phyloP scores from a whole-genome alignment of 805 yeast species.

The Phaffomyces thermotolerans region DNA sequence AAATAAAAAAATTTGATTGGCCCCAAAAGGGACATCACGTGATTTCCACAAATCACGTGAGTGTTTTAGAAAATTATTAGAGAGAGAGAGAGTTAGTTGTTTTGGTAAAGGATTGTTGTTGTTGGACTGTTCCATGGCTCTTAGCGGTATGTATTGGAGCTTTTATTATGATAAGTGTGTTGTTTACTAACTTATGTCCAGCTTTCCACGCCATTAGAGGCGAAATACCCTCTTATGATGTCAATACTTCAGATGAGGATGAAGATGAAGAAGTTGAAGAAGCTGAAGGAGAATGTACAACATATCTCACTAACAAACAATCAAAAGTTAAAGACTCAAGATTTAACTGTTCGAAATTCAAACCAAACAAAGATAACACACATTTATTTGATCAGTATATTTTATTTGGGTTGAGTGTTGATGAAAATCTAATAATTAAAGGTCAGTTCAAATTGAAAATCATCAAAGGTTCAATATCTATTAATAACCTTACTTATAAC shows the following conservation, averaged over 20 bases:
- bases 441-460: slow-evolving; percentile 41
- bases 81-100: too few species aligned
- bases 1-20: slow-evolving; percentile 7
- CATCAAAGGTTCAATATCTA: slow-evolving; percentile 38
- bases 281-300: too few species aligned
- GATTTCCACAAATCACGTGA: background rate
- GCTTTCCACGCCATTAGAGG: slow-evolving; percentile 20
- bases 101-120: too few species aligned
- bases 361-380: slow-evolving; percentile 31
- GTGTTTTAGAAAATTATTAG: too few species aligned
- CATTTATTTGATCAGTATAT: slow-evolving; percentile 27
- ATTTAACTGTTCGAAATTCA: slow-evolving; percentile 29
- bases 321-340: background rate
- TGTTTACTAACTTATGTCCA: background rate
- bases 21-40: slow-evolving; percentile 1
- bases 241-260: slow-evolving; percentile 19
- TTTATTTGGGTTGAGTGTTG: slow-evolving; percentile 35
- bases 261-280: background rate
- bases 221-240: slow-evolving; percentile 15
- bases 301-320: too few species aligned
- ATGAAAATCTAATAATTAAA: slow-evolving; percentile 36
- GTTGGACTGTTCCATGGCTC: too few species aligned
- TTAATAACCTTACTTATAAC: slow-evolving; percentile 35
- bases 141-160: too few species aligned
- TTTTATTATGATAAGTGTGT: background rate